Conservation (phyloP, 495 filamentous ascomycete genomes). For the Penicillium lagena region DNA sequence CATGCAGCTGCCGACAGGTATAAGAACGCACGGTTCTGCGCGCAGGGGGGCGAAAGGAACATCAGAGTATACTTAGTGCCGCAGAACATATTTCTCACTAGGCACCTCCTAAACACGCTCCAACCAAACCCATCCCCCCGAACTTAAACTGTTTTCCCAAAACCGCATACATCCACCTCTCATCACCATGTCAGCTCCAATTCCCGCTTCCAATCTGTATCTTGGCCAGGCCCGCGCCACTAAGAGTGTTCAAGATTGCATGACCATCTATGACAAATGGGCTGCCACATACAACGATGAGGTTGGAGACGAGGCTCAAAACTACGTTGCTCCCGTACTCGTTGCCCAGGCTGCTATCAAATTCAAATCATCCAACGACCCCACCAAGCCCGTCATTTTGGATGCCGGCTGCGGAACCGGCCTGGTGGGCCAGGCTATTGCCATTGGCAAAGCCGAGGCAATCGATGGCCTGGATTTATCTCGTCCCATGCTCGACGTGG, state of each 20-base stretch:
- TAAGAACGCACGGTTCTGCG: constrained; percentile 9
- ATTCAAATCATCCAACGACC: constrained; percentile 8
- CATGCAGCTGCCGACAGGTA: constrained; percentile 1
- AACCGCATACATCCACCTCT: not conserved
- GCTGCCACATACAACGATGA: constrained; percentile 38
- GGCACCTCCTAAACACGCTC: not conserved
- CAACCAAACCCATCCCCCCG: not conserved
- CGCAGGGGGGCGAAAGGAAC: not conserved
- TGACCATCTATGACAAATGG: constrained; percentile 40
- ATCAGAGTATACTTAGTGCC: not conserved
- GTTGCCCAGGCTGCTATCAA: constrained; percentile 25
- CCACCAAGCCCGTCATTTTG: constrained; percentile 22
- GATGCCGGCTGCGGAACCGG: constrained; percentile 47
- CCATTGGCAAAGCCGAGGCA: constrained; percentile 14
- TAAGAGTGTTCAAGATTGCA: constrained; percentile 22
- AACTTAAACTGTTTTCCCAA: not conserved
- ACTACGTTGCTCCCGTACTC: constrained; percentile 35
- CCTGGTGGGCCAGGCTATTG: constrained; percentile 33
- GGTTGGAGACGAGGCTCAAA: constrained; percentile 26
- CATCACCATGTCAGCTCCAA: constrained; percentile 18
- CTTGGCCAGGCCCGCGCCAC: constrained; percentile 20
- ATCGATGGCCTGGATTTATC: constrained; percentile 42
- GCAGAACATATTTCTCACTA: not conserved
- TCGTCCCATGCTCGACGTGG: constrained; percentile 35
- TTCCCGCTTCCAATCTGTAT: constrained; percentile 15